phyloP scores from a whole-genome alignment of 2,329 filamentous ascomycete species.

The Dothideomycetes sp. region DNA sequence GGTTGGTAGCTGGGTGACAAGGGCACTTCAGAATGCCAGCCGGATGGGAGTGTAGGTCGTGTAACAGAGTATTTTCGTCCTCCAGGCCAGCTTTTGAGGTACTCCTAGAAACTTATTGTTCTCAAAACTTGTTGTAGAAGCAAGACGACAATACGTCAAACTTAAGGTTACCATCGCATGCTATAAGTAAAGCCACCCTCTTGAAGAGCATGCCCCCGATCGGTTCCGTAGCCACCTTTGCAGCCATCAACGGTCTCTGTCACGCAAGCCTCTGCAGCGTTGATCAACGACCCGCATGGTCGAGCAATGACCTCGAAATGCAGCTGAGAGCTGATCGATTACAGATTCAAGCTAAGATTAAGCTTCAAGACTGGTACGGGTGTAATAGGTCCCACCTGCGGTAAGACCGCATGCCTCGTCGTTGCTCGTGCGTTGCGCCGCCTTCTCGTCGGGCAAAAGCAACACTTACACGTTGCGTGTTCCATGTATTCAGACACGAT shows the following conservation, averaged over 20 bases:
- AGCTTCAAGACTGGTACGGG: background rate
- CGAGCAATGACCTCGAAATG: background rate
- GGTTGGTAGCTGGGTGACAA: no score
- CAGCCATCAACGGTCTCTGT: background rate
- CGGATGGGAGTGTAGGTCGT: no score
- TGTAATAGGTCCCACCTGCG: background rate
- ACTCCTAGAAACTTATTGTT: no score
- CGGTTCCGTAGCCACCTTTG: no score
- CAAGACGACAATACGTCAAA: no score
- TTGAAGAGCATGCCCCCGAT: no score
- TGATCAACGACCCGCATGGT: background rate
- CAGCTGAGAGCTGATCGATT: background rate
- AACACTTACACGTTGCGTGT: background rate
- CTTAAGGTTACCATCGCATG: no score
- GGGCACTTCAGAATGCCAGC: no score
- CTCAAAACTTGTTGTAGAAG: no score
- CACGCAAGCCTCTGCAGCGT: background rate
- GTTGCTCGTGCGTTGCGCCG: background rate
- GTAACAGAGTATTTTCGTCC: no score
- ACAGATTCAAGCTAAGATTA: background rate
- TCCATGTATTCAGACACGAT: background rate
- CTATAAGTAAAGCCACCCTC: no score
- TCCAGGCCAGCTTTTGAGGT: no score
- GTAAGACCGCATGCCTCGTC: background rate
- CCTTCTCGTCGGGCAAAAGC: background rate